Evolutionary conservation across 495 filamentous ascomycete species (phyloP), one percentile per base, ranked within the genome.

Genomic region (Aspergillus conjunctus): DNA sequence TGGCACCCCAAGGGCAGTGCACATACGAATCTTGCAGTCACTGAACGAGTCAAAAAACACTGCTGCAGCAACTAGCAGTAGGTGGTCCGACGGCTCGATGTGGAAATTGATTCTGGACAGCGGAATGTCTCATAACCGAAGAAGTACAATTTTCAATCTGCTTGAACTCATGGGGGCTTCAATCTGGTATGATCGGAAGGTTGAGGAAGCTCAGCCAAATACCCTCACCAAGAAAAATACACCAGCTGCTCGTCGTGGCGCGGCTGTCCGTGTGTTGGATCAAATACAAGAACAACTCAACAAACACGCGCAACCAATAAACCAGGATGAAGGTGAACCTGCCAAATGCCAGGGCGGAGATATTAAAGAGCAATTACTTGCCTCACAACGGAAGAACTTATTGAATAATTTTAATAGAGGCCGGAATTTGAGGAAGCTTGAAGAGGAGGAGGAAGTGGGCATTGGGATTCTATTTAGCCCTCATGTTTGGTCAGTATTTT

Each of bases 341-440:
- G 26, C 21, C 20, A n/a, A n/a, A n/a, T 50, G 17, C 2, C 26
- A 50, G 21, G 11, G 14, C 11, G 46, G 9, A 22, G 26, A 9
- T 22, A 2, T 22, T 50, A 17, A 12, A 26, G 46, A 20, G 20
- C n/a, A n/a, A n/a, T n/a, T n/a, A n/a, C n/a, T n/a, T n/a, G n/a
- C n/a, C n/a, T n/a, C n/a, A n/a, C n/a, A n/a, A n/a, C n/a, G n/a
- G 26, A 50, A 50, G 21, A 20, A 50, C 7, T 22, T 55, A 22
- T 4, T 3, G 4, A 55, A 20, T 6, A 11, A 55, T 39, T 15
- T 55, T 15, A 43, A 11, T 18, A 55, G 53, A 12, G 53, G 53
- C 33, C 53, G 39, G 22, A 55, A 55, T 15, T 43, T 55, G 26
- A 41, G 14, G 14, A 1, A 41, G 32, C 32, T 55, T 55, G 53